These are phyloP conservation scores for Teratosphaeria epicoccoides DNA, from an alignment of 2,329 filamentous ascomycete genomes.

Conservation along the genomic window DNA sequence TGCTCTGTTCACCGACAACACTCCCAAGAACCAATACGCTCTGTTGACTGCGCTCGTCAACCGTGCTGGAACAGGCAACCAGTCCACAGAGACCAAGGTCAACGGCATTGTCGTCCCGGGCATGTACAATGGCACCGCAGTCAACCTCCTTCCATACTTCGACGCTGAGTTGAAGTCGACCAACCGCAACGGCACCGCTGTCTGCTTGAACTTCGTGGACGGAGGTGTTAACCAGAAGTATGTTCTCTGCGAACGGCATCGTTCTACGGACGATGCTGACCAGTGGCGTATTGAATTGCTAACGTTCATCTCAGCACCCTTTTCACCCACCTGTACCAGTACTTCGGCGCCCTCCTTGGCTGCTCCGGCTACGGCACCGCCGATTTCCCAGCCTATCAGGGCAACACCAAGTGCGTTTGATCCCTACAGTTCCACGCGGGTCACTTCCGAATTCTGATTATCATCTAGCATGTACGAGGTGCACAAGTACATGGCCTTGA, in stretches of 20 bases:
- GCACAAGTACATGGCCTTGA: constrained; percentile 49
- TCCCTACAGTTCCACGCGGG: too few species aligned
- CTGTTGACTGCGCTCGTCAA: constrained; percentile 50
- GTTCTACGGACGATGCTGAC: neutral
- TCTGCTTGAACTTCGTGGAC: constrained; percentile 51
- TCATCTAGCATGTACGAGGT: constrained; percentile 39
- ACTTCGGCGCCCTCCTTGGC: constrained; percentile 49
- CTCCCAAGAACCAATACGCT: constrained; percentile 46
- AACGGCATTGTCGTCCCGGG: constrained; percentile 45
- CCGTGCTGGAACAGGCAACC: constrained; percentile 51
- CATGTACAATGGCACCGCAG: constrained; percentile 39
- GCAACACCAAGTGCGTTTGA: constrained; percentile 15
- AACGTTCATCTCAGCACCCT: constrained; percentile 34
- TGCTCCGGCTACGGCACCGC: constrained; percentile 42
- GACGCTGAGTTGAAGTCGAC: constrained; percentile 43
- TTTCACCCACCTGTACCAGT: constrained; percentile 52
- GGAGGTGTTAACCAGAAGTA: constrained; percentile 37
- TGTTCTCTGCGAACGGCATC: neutral
- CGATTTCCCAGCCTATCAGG: constrained; percentile 42
- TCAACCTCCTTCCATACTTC: constrained; percentile 53
- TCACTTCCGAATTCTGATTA: too few species aligned
- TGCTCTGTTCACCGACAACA: constrained; percentile 49
- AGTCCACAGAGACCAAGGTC: constrained; percentile 42
- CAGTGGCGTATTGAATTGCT: neutral
- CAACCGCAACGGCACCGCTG: constrained; percentile 41